Evolutionary conservation across 441 rosid species (phyloP), one percentile per base, ranked within the genome.

Genomic region (Mallotus japonicus): DNA sequence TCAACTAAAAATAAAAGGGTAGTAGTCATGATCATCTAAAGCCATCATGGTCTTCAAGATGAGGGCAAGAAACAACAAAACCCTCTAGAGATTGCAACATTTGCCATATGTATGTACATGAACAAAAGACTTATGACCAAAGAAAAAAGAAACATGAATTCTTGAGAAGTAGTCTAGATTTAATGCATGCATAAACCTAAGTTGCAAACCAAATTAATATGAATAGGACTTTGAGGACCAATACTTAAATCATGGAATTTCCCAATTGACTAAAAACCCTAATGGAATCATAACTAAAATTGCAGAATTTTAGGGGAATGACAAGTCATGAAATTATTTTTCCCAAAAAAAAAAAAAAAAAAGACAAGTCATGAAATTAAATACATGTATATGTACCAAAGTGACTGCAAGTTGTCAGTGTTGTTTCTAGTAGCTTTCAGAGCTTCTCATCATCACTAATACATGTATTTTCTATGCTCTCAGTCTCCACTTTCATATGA

Each of bases 191-290:
- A n/a, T n/a, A 24, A 22, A 75, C 75, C 82, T 64, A 80, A 73
- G 56, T 54, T 76, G 84, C 71, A 71, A 47, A 47, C 80, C 82
- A 65, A 68, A 78, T 78, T 60, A 78, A 78, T 78, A 78, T 67
- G 62, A 72, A 74, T 49, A 37, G 59, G 46, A 70, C 59, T 15
- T 13, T 50, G 2, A n/a, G n/a, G 13, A 16, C 32, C 20, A 58
- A 59, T 10, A 5, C 42, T 11, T 5, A 59, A 19, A 9, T 3
- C 0, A 24, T 11, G 8, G 19, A 4, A 65, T 46, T 14, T 4
- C 62, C 46, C 42, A 24, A 53, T 62, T 75, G 82, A 75, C 78
- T 66, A 46, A 44, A 40, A 65, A 12, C 42, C 34, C 4, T 11
- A 54, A 17, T 78, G 81, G 78, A 59, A 58, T 37, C 22, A 34